Base-by-base conservation (phyloP, 1,284 basidiomycete genomes). In the Polyporus tsugae region DNA sequence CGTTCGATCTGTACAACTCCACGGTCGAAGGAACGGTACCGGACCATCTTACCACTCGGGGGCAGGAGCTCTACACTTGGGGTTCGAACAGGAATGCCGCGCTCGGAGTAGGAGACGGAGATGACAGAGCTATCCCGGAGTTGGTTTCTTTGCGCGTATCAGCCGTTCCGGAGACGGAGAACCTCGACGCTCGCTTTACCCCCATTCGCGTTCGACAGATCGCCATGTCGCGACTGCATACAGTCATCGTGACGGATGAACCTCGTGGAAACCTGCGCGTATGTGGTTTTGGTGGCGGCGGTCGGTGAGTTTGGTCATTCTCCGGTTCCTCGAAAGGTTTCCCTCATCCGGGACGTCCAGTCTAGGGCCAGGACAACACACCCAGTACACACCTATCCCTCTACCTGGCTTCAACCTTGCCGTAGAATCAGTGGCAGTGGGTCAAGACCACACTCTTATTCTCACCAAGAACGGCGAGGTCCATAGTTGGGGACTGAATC, bases 1-100 rank as follows among this genome's bases (percentile, higher is more conserved):
- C 96, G 0, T 97, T 97, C 73, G 97, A 99, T 76, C 82, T 99
- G 35, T 99, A 96, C 82, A 98, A 98, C 76, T 91, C 92, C 4
- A 97, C 95, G 0, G 84, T 98, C 39, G 87, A 90, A 68, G 91
- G 89, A 15, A 91, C 89, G 1, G 87, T 90, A 76, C 94, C 94
- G 4, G 82, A 82, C 52, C 69, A 71, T 35, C 49, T 66, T 78
- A 6, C 44, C 15, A 78, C 76, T 4, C 76, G 77, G 22, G 76
- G 79, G 33, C 85, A 84, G 0, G 91, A 98, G 65, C 82, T 99
- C 15, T 94, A 90, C 74, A 95, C 93, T 0, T 99, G 97, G 97
- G 98, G 98, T 17, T 85, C 88, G 17, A 99, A 99, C 78, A 87
- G 92, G 72, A 97, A 97, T 80, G 94, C 93, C 36, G 86, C 92